Base-by-base conservation (phyloP, 305 asterid species). In the Fraxinus paxiana region DNA sequence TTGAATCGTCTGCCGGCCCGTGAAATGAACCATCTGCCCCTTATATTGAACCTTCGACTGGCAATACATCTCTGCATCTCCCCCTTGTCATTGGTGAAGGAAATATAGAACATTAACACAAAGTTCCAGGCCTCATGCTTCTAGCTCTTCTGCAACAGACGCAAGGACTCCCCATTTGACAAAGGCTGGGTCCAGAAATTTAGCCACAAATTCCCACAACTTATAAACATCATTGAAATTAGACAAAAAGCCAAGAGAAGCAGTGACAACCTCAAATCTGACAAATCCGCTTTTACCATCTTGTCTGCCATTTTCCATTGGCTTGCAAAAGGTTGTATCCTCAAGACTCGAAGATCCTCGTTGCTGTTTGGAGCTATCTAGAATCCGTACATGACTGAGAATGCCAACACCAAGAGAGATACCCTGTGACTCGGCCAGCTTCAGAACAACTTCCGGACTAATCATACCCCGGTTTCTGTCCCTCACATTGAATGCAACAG, bases 231-330 rank as follows among this genome's bases (percentile, higher is more conserved):
- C 98, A 48, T 89, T 95, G 56, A 94, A 94, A 86, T 94, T 92
- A 12, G 92, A 87, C 86, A 94, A 80, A 79, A 94, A 96, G 63
- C 97, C 90, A 65, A 96, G 97, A 18, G 99, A 96, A 76, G 99
- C 99, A 75, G 99, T 96, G 65, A 94, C 97, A 56, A 96, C 99
- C 85, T 96, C 98, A 1, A 94, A 97, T 82, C 98, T 88, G 61
- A 94, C 86, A 88, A 89, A 96, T 43, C 97, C 99, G 43, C 92
- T 87, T 84, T 92, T 90, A 56, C 93, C 90, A 4, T 90, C 90
- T 31, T 88, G 92, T 65, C 82, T 81, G 18, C 96, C 96, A 28
- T 91, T 92, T 20, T 89, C 98, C 97, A 95, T 94, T 37, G 99
- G 97, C 90, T 88, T 94, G 89, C 98, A 92, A 56, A 94, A 88